Base-by-base conservation (phyloP, 345 rosid genomes). In the Clarkia xantiana region DNA sequence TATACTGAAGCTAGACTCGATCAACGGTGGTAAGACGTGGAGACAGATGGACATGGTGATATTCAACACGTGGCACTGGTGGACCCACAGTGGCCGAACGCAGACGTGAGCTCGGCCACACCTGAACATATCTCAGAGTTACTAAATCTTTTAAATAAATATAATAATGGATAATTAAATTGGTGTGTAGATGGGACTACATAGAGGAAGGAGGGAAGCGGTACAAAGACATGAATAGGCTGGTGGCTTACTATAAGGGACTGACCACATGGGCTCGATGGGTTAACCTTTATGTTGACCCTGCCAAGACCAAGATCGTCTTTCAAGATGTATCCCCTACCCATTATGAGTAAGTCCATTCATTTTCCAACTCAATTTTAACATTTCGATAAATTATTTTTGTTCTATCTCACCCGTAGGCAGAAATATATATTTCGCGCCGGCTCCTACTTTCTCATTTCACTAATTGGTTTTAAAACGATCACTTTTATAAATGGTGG, bases 51-150 rank as follows among this genome's bases (percentile, higher is more conserved):
- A 84, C 56, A 62, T 73, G 22, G 54, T 89, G 67, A 18, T 89
- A 48, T 89, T 84, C 66, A 67, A 89, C 43, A 51, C 93, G 2
- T 89, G 97, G 97, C 97, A 89, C 49, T 89, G 95, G 97, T 89
- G 97, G 97, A 83, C 79, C 53, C 97, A 89, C 57, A 68, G 18
- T 18, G 47, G 57, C 52, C 40, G 52, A 14, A 13, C 40, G 15
- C 52, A 41, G 15, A 34, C 43, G 46, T 53, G 23, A 45, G 22
- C 18, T 44, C 18, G 42, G 11, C 18, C 38, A 9, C 29, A 11
- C 41, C 38, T 36, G 39, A 11, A 6, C 8, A 3, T 53, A n/a
- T n/a, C n/a, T n/a, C n/a, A n/a, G n/a, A n/a, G n/a, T n/a, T n/a
- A n/a, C n/a, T n/a, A n/a, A n/a, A n/a, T n/a, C n/a, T n/a, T n/a